Percentiles rank a stretch among this genome's conserved stretches.
These are phyloP conservation scores for Striga hermonthica DNA, from an alignment of 305 asterid species.

Conservation along the genomic window DNA sequence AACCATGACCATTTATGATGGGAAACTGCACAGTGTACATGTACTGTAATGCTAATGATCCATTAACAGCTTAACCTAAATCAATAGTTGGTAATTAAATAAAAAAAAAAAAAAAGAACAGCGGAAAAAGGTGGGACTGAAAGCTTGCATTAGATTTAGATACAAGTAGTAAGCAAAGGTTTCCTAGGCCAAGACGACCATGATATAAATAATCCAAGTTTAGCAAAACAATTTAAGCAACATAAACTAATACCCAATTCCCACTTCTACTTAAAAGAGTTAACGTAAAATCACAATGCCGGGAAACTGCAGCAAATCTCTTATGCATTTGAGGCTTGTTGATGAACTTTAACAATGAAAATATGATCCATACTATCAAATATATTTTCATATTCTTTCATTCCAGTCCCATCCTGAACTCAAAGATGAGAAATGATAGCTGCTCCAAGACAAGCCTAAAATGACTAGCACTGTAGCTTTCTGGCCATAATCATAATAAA, in stretches of 20 bases:
- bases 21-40: neutral
- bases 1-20: neutral
- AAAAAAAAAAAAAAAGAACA: neutral
- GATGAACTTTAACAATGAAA: too few relatives aligned
- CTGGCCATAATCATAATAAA: too few relatives aligned
- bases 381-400: too few relatives aligned
- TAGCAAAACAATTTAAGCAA: neutral
- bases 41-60: neutral
- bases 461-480: neutral
- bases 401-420: neutral
- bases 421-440: neutral
- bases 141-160: neutral
- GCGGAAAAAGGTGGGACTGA: neutral
- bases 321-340: too few relatives aligned
- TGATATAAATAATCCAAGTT: neutral
- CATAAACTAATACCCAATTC: too few relatives aligned
- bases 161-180: neutral
- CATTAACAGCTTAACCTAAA: slow-evolving; percentile 22
- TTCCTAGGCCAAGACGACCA: neutral
- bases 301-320: too few relatives aligned
- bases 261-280: too few relatives aligned
- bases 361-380: too few relatives aligned
- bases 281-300: too few relatives aligned
- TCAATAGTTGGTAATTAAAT: neutral
- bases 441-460: neutral